These are phyloP conservation scores for Ephemerocybe angulata DNA, from an alignment of 768 basidiomycete genomes.

Conservation along the genomic window DNA sequence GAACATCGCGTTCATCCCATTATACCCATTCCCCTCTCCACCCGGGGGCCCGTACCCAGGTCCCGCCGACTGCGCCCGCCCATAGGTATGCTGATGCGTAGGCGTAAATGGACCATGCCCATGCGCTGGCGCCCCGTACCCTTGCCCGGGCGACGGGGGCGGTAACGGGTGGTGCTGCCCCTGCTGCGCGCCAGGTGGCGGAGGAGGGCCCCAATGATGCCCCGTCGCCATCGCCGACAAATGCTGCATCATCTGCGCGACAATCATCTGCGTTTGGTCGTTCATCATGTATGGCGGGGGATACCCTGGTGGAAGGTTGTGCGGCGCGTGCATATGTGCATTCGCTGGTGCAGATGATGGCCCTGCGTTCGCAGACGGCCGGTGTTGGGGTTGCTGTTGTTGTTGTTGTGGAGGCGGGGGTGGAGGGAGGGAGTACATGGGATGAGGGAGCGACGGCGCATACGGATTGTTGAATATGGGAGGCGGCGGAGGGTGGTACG, in stretches of 20 bases:
- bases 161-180: not conserved
- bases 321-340: too few species aligned
- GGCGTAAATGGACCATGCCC: slow-evolving; percentile 24
- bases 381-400: not conserved
- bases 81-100: slow-evolving; percentile 17
- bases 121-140: slow-evolving; percentile 9
- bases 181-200: not conserved
- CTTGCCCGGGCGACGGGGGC: not conserved
- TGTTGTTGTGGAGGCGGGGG: not conserved
- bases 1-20: slow-evolving; percentile 14
- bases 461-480: not conserved
- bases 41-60: not conserved
- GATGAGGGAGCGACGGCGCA: not conserved
- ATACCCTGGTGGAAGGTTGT: too few species aligned
- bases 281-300: too few species aligned
- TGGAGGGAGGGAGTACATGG: not conserved
- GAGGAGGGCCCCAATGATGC: slow-evolving; percentile 6
- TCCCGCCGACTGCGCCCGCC: not conserved
- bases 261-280: slow-evolving; percentile 38
- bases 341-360: not conserved
- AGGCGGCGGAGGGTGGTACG: not conserved
- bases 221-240: slow-evolving; percentile 29
- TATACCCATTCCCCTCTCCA: not conserved
- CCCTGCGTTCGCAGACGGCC: not conserved
- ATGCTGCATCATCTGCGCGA: slow-evolving; percentile 43